These are phyloP conservation scores for Heterobasidion annosum DNA, from an alignment of 1,284 basidiomycete species.

Conservation along the genomic window DNA sequence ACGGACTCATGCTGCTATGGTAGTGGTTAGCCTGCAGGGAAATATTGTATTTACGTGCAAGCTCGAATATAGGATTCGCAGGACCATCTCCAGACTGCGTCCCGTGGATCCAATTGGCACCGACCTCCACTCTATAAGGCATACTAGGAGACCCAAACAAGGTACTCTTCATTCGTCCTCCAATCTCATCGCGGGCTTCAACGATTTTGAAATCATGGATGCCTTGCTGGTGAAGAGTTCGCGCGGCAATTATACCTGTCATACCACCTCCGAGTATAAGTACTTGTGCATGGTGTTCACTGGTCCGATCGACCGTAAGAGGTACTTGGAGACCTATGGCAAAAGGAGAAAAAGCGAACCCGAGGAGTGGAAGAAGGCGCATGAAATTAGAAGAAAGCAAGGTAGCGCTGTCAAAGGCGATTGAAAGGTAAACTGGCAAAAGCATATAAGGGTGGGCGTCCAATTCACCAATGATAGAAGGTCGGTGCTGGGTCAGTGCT, in stretches of 20 bases:
- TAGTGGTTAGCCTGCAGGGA: slow-evolving; percentile 36
- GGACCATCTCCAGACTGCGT: slow-evolving; percentile 41
- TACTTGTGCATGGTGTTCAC: slow-evolving; percentile 15
- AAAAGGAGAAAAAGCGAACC: background rate
- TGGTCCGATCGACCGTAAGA: background rate
- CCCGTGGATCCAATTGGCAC: slow-evolving; percentile 70
- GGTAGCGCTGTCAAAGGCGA: background rate
- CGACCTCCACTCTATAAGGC: slow-evolving; percentile 43
- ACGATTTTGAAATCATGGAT: slow-evolving; percentile 52
- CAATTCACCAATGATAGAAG: too few relatives aligned
- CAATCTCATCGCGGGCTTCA: slow-evolving; percentile 50
- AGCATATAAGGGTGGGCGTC: background rate
- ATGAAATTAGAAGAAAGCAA: background rate
- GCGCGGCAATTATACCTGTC: slow-evolving; percentile 59
- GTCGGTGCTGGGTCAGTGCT: too few relatives aligned
- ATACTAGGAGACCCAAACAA: slow-evolving; percentile 29
- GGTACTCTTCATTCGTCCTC: slow-evolving; percentile 48
- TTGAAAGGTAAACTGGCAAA: background rate
- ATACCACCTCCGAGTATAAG: slow-evolving; percentile 59
- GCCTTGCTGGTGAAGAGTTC: slow-evolving; percentile 47
- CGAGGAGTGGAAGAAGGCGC: background rate
- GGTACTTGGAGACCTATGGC: background rate
- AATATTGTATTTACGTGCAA: slow-evolving; percentile 50
- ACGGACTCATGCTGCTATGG: slow-evolving; percentile 41
- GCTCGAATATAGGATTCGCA: slow-evolving; percentile 50